Base-by-base conservation (phyloP, 176 grass and related monocot genomes). In the Musa troglodytarum region DNA sequence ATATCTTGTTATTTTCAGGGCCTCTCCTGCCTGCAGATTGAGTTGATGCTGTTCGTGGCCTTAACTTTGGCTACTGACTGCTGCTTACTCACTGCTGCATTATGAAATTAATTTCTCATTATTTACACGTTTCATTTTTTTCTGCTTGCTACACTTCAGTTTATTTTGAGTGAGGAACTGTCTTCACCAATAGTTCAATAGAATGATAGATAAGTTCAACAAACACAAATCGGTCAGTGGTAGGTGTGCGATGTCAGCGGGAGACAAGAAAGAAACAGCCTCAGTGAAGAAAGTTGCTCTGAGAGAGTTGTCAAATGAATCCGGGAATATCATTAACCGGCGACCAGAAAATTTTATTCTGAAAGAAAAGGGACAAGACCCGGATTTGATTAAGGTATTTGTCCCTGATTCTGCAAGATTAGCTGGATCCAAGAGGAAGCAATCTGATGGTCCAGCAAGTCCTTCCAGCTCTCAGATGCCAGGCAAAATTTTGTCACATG, bases 241-340 rank as follows among this genome's bases (percentile, higher is more conserved):
- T 52, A 11, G 13, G 57, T 62, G 54, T 66, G 74, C 65, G 76
- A 86, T 91, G 88, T 78, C 88, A 78, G 71, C 83, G 54, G 86
- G 85, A 72, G 88, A 89, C 73, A 85, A 84, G 53, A 86, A 82
- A 17, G 76, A 83, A 23, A 74, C 79, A 21, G 77, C 85, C 76
- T 90, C 86, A 71, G 86, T 82, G 69, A 93, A 87, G 61, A 98
- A 91, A 64, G 84, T 83, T 59, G 87, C 89, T 74, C 51, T 88
- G 77, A 89, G 80, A 72, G 89, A 92, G 72, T 86, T 85, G 10
- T 77, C 81, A 78, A 82, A 90, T 81, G 78, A 81, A 65, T 51
- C 71, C 23, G 84, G 84, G 62, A 79, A 73, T 69, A 64, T 52
- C 53, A 49, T 83, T 75, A 85, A 69, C 57, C 56, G 85, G 73